phyloP scores from a whole-genome alignment of 495 filamentous ascomycete genomes.

The Talaromyces liani region DNA sequence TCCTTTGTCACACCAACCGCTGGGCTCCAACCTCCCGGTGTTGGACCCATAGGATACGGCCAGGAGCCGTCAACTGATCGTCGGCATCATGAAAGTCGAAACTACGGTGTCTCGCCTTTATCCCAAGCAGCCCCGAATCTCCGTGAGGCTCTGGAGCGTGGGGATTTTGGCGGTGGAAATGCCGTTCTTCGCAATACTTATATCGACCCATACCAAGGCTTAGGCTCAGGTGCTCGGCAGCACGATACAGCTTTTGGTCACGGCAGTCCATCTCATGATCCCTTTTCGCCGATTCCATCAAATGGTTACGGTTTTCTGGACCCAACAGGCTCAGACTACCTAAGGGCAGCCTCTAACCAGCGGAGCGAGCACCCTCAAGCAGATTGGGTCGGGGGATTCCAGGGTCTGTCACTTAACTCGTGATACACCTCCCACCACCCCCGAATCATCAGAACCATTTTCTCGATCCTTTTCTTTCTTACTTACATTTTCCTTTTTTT shows the following conservation, averaged over 20 bases:
- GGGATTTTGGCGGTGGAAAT: constrained; percentile 17
- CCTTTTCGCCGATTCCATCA: constrained; percentile 28
- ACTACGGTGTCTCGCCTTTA: constrained; percentile 12
- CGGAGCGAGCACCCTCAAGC: constrained; percentile 30
- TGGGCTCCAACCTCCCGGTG: constrained; percentile 46
- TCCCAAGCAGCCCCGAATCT: not conserved
- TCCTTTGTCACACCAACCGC: constrained; percentile 83
- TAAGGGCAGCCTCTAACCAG: constrained; percentile 16
- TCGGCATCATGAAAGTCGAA: constrained; percentile 26
- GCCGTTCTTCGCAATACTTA: constrained; percentile 27
- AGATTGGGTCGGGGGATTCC: constrained; percentile 42
- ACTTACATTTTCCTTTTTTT: constrained; percentile 6
- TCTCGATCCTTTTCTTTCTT: constrained; percentile 2
- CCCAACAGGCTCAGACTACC: constrained; percentile 29
- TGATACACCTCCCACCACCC: constrained; percentile 14
- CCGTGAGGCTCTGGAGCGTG: constrained; percentile 10
- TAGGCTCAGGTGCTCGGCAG: constrained; percentile 24
- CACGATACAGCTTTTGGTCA: constrained; percentile 19
- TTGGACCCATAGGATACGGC: constrained; percentile 25
- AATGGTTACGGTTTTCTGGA: constrained; percentile 27
- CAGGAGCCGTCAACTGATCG: constrained; percentile 28
- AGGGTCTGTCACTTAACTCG: constrained; percentile 45
- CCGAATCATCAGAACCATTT: not conserved
- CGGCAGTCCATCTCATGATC: constrained; percentile 17
- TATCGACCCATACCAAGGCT: constrained; percentile 30